phyloP scores from a whole-genome alignment of 2,329 filamentous ascomycete species.

The Hypoxylon sp. region DNA sequence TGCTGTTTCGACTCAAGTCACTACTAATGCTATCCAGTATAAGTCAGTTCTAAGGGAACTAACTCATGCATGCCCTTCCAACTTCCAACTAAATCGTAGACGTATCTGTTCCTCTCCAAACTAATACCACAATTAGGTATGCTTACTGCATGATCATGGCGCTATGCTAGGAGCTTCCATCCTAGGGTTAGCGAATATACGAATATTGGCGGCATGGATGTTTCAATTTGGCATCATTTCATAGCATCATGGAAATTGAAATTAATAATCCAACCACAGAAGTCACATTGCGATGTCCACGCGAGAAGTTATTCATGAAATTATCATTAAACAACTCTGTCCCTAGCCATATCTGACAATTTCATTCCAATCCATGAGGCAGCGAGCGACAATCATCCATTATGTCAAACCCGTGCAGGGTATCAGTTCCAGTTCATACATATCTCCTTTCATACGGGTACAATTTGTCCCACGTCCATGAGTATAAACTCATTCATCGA shows the following conservation, averaged over 20 bases:
- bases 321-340: constrained; percentile 28
- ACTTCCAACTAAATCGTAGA: not conserved
- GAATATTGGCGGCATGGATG: not conserved
- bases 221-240: not conserved
- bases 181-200: not conserved
- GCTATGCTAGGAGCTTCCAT: not conserved
- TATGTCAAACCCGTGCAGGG: constrained; percentile 39
- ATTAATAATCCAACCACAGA: not conserved
- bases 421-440: constrained; percentile 38
- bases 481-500: constrained; percentile 13
- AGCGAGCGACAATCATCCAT: constrained; percentile 39
- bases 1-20: not conserved
- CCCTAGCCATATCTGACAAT: constrained; percentile 22
- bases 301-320: not conserved
- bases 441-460: constrained; percentile 16
- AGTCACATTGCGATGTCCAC: constrained; percentile 9
- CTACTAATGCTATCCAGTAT: not conserved
- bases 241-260: not conserved
- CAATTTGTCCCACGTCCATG: constrained; percentile 18
- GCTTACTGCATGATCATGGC: not conserved
- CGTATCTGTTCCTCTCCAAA: not conserved
- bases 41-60: not conserved
- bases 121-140: not conserved
- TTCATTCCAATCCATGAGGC: constrained; percentile 28
- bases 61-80: not conserved